Percentiles rank a stretch among this genome's conserved stretches.
These are phyloP conservation scores for Podosphaera aphanis DNA, from an alignment of 2,329 filamentous ascomycete species.

Conservation along the genomic window DNA sequence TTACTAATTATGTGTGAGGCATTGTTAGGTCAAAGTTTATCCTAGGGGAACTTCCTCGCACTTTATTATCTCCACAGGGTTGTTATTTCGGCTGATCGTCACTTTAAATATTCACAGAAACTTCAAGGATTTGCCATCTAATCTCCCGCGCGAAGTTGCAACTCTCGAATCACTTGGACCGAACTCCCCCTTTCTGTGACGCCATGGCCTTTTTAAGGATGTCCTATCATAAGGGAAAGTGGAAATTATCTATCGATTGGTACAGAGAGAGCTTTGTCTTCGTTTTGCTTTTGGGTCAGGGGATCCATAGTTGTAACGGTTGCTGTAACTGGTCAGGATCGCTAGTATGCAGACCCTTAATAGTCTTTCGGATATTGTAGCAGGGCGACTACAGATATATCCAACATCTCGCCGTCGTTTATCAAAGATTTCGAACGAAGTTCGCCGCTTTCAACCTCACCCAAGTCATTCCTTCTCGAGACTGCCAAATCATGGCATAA, in stretches of 20 bases:
- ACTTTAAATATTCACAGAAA: neutral
- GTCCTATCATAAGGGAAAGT: neutral
- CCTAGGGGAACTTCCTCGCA: too few species aligned
- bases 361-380: neutral
- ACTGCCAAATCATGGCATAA: neutral
- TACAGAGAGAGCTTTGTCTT: neutral
- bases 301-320: neutral
- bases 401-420: too few species aligned
- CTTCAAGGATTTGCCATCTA: neutral
- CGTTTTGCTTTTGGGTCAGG: neutral
- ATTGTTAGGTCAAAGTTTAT: too few species aligned
- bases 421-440: neutral
- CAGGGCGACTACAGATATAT: too few species aligned
- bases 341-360: neutral
- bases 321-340: neutral
- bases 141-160: neutral
- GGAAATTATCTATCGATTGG: neutral
- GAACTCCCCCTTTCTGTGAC: neutral
- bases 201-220: neutral
- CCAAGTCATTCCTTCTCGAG: neutral
- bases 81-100: neutral
- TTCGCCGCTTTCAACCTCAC: neutral
- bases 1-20: too few species aligned
- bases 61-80: neutral
- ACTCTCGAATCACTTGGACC: neutral